phyloP scores from a whole-genome alignment of 1,284 basidiomycete species.

The Coniophora puteana region DNA sequence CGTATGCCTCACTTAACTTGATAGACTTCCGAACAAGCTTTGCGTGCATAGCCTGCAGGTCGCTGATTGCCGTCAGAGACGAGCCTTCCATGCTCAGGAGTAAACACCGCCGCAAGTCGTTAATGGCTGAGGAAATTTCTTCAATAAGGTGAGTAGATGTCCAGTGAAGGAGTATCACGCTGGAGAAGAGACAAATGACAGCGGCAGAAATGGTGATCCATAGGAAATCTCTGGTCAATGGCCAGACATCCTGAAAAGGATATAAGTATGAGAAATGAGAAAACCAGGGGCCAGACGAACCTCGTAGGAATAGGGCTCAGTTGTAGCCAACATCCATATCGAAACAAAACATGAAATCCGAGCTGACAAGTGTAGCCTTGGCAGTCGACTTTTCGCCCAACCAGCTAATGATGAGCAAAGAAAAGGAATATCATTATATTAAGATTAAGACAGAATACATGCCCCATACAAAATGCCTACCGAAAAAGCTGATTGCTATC shows the following conservation, averaged over 20 bases:
- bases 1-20: constrained; percentile 39
- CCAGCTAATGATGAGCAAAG: constrained; percentile 32
- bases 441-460: neutral
- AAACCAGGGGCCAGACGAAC: neutral
- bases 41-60: constrained; percentile 19
- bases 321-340: constrained; percentile 41
- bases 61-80: constrained; percentile 6
- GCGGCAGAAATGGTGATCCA: constrained; percentile 42
- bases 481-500: constrained; percentile 36
- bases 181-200: constrained; percentile 34
- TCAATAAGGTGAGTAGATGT: constrained; percentile 41
- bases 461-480: constrained; percentile 28
- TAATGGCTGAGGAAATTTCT: constrained; percentile 35
- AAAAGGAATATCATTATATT: neutral
- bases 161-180: constrained; percentile 39
- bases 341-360: constrained; percentile 46
- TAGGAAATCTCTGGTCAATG: constrained; percentile 32
- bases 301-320: constrained; percentile 28
- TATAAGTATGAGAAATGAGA: constrained; percentile 1
- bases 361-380: constrained; percentile 40
- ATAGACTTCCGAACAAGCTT: constrained; percentile 36
- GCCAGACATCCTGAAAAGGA: constrained; percentile 25
- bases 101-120: constrained; percentile 32
- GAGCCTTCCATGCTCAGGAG: constrained; percentile 29
- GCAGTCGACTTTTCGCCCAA: constrained; percentile 42